Evolutionary conservation across 2,329 filamentous ascomycete genomes (phyloP).

Genomic region (Trichophyton equinum): DNA sequence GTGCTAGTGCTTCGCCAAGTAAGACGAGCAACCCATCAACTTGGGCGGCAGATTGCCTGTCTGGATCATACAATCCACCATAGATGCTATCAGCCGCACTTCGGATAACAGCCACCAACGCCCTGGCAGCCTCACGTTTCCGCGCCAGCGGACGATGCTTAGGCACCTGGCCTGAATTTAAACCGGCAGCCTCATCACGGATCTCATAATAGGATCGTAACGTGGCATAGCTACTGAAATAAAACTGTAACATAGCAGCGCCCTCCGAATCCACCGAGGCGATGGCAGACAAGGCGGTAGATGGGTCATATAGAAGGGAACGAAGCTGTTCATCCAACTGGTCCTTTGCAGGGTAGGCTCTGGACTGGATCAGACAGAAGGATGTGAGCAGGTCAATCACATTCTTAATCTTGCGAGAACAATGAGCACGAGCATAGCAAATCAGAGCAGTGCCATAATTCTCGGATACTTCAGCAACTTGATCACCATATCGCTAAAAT

Average conservation of each 20-base stretch:
- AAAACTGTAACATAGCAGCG: constrained; percentile 68
- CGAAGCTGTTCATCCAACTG: constrained; percentile 63
- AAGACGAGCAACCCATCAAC: constrained; percentile 76
- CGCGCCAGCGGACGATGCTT: constrained; percentile 44
- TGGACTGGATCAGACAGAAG: constrained; percentile 74
- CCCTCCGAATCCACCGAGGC: constrained; percentile 67
- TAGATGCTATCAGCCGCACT: constrained; percentile 84
- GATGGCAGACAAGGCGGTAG: constrained; percentile 56
- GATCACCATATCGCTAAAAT: constrained; percentile 67
- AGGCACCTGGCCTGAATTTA: constrained; percentile 28
- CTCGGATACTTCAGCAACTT: constrained; percentile 57
- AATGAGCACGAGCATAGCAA: constrained; percentile 81
- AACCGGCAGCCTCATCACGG: constrained; percentile 53
- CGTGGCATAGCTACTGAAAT: constrained; percentile 85
- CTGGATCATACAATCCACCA: constrained; percentile 74
- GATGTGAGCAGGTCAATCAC: constrained; percentile 79
- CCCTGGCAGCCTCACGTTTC: constrained; percentile 57
- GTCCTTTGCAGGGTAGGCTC: constrained; percentile 57
- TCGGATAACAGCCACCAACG: constrained; percentile 69
- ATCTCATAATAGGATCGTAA: constrained; percentile 80
- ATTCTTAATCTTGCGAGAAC: constrained; percentile 63
- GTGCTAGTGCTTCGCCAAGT: constrained; percentile 69
- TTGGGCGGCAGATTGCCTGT: constrained; percentile 68
- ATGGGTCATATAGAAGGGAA: constrained; percentile 58
- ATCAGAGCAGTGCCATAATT: constrained; percentile 77